Conservation (phyloP, 352 stramenopile genomes). For the Elongisporangium anandrum region DNA sequence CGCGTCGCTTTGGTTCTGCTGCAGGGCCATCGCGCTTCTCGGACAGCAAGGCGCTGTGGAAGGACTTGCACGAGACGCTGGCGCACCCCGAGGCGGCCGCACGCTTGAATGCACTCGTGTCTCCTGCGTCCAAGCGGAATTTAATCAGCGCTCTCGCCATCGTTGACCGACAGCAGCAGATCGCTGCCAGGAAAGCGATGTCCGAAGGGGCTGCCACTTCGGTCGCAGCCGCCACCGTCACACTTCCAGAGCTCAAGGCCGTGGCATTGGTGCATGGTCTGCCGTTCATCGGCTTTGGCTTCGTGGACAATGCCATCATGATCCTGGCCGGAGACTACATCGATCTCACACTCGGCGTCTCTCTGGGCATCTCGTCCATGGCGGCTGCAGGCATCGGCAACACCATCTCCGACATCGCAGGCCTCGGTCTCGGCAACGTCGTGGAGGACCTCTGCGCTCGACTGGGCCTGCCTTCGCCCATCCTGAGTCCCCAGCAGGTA, state of each 20-base stretch:
- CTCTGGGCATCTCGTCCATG: conserved; percentile 86
- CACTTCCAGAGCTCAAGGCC: conserved; percentile 47
- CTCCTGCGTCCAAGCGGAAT: conserved; percentile 42
- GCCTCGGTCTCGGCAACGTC: conserved; percentile 70
- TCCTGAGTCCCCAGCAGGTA: conserved; percentile 64
- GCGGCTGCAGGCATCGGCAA: conserved; percentile 83
- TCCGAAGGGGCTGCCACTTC: background rate
- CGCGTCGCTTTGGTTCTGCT: background rate
- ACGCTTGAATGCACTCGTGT: conserved; percentile 36
- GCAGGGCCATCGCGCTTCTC: conserved; percentile 5
- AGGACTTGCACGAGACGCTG: conserved; percentile 30
- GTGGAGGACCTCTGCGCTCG: conserved; percentile 72
- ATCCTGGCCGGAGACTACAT: conserved; percentile 87
- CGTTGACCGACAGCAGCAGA: conserved; percentile 13
- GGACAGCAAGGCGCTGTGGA: conserved; percentile 39
- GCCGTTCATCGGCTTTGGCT: conserved; percentile 96
- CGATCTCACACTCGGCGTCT: conserved; percentile 74
- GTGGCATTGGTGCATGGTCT: conserved; percentile 68
- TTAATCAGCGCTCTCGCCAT: conserved; percentile 36
- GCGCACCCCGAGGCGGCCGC: conserved; percentile 25
- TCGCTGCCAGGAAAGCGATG: conserved; percentile 6
- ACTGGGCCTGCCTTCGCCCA: conserved; percentile 52
- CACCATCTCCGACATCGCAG: conserved; percentile 71
- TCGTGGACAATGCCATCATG: conserved; percentile 98
- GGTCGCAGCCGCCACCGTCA: background rate